Percentiles rank a stretch among this genome's conserved stretches.
These are phyloP conservation scores for Fusarium incarnatum DNA, from an alignment of 2,329 filamentous ascomycete genomes.

Conservation along the genomic window DNA sequence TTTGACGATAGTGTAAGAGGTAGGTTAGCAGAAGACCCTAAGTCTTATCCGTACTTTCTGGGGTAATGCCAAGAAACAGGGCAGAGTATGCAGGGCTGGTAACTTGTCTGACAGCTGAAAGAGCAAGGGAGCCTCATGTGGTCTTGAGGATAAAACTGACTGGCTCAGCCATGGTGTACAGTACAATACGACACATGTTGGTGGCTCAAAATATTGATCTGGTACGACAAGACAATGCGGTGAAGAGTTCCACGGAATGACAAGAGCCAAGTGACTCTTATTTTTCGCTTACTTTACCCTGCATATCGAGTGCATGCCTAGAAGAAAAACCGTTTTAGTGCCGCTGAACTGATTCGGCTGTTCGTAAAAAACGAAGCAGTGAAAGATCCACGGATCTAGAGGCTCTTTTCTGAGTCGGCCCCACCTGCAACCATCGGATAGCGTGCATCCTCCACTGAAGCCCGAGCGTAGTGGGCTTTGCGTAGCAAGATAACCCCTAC, in stretches of 20 bases:
- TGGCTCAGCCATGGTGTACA: constrained; percentile 7
- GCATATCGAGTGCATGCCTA: constrained; percentile 16
- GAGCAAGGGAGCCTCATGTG: constrained; percentile 28
- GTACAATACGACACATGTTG: not conserved
- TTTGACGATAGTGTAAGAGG: constrained; percentile 2
- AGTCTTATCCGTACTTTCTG: not conserved
- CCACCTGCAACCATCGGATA: constrained; percentile 25
- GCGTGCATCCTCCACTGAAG: constrained; percentile 16
- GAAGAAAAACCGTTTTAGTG: constrained; percentile 10
- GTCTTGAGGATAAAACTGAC: constrained; percentile 7
- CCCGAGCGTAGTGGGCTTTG: constrained; percentile 9
- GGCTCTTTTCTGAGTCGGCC: constrained; percentile 38
- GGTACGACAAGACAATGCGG: constrained; percentile 35
- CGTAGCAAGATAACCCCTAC: constrained; percentile 9
- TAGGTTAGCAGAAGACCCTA: not conserved
- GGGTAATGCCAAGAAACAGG: not conserved
- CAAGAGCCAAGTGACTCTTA: constrained; percentile 7
- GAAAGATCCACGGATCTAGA: constrained; percentile 16
- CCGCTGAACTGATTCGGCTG: constrained; percentile 19
- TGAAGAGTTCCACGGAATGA: constrained; percentile 28
- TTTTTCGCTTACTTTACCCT: constrained; percentile 33
- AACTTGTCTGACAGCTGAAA: constrained; percentile 17
- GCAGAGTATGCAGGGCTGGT: constrained; percentile 7
- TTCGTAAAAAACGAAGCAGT: constrained; percentile 18
- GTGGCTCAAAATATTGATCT: constrained; percentile 21